A percentile compares a stretch with the other conserved stretches of the same genome.
These are phyloP conservation scores for Rhazya stricta DNA, from an alignment of 257 asterid species.

Conservation along the genomic window DNA sequence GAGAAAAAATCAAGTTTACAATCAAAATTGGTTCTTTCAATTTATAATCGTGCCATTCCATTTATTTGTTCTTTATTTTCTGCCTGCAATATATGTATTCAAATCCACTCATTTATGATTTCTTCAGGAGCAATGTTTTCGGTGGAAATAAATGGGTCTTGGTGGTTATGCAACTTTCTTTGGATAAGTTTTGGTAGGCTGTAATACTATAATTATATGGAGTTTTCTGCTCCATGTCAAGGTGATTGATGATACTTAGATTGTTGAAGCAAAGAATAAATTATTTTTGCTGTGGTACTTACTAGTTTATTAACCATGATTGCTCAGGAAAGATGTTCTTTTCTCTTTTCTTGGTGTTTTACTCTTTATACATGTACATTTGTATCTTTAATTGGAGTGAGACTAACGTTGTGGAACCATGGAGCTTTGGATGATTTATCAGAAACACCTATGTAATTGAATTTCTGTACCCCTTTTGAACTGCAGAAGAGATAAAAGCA, in stretches of 20 bases:
- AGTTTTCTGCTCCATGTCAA: background rate
- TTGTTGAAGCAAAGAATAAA: background rate
- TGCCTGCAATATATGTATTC: background rate
- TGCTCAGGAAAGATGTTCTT: background rate
- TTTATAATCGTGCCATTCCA: background rate
- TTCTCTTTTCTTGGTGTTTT: background rate
- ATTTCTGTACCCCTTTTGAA: background rate
- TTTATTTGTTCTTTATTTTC: background rate
- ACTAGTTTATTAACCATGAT: background rate
- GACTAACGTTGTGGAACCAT: background rate
- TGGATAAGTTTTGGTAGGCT: background rate
- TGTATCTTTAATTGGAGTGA: background rate
- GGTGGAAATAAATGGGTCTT: background rate
- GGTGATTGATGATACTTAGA: background rate
- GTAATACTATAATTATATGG: background rate
- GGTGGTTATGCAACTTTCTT: background rate
- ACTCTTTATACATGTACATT: background rate
- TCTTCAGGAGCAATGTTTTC: background rate
- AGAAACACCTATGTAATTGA: background rate
- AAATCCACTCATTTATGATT: background rate
- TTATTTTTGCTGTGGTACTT: background rate
- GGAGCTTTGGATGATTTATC: background rate
- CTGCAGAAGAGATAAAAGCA: background rate
- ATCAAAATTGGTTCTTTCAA: background rate
- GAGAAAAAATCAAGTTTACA: background rate